Percentiles rank a stretch among this genome's conserved stretches.
These are phyloP conservation scores for Termitomyces sp. DNA, from an alignment of 768 basidiomycete genomes.

Conservation along the genomic window DNA sequence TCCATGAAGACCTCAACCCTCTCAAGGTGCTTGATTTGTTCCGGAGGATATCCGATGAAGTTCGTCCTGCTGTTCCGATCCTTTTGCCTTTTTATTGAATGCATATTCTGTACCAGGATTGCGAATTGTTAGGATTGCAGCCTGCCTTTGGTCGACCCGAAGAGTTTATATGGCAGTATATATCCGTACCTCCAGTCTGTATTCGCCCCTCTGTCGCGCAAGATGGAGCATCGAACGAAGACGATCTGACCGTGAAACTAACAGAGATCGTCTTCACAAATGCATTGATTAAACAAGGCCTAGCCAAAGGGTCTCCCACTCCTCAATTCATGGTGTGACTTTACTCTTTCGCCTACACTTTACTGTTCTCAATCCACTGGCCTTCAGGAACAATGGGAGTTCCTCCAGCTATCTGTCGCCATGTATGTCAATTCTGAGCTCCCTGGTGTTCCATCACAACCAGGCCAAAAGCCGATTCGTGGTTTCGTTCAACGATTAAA, in stretches of 20 bases:
- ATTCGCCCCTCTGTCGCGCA: constrained; percentile 97
- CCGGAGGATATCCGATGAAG: constrained; percentile 88
- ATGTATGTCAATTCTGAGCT: constrained; percentile 98
- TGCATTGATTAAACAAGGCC: constrained; percentile 85
- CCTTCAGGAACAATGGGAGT: constrained; percentile 94
- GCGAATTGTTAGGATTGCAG: constrained; percentile 88
- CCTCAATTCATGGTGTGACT: constrained; percentile 80
- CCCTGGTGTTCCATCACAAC: constrained; percentile 86
- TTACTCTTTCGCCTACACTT: background rate
- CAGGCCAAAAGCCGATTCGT: constrained; percentile 91
- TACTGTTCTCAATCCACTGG: constrained; percentile 2
- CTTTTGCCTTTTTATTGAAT: background rate
- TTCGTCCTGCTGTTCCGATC: constrained; percentile 24
- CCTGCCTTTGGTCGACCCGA: constrained; percentile 91
- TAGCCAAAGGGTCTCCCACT: constrained; percentile 84
- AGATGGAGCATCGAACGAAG: constrained; percentile 97
- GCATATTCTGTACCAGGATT: constrained; percentile 57
- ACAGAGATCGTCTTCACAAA: constrained; percentile 97
- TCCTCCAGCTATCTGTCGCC: constrained; percentile 89
- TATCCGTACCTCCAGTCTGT: constrained; percentile 96
- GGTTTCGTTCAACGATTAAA: constrained; percentile 98
- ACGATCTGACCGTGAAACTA: constrained; percentile 95
- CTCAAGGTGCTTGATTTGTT: constrained; percentile 92
- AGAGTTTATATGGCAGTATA: constrained; percentile 98
- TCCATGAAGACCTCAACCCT: constrained; percentile 92